Base-by-base conservation (phyloP, 116 monocot genomes). In the Phalaenopsis hybrid region DNA sequence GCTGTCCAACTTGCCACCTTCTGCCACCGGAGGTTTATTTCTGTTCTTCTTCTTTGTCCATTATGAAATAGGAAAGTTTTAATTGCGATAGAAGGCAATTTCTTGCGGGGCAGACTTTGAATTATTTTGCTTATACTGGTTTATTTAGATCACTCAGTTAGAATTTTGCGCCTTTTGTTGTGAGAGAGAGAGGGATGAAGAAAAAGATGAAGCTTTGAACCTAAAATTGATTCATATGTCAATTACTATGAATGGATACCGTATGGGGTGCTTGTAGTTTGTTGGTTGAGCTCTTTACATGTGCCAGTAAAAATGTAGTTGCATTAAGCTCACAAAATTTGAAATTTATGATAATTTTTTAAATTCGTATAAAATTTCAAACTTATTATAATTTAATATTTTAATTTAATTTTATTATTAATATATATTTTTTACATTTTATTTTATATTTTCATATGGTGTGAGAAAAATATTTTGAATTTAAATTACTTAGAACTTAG, bases 1-100 rank as follows among this genome's bases (percentile, higher is more conserved):
- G 16, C 80, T 89, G 78, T 81, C 82, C 34, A 84, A 33, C 49
- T 9, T 85, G 21, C 48, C 80, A 12, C 67, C 78, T 9, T 80
- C 82, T 43, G 44, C 45, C 0, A 51, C 72, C 31, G 31, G 17
- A 0, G 84, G 90, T 87, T 52, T 73, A 79, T 4, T 78, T 52
- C 52, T 68, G 41, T 68, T 41, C 23, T 51, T n/a, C n/a, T n/a
- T 50, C 72, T 72, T 72, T 50, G 51, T 50, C 49, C 13, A 51
- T 77, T 77, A 6, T 51, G 25, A 23, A 77, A 23, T 13, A 44
- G 49, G 25, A 15, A 72, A 41, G 37, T 72, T 72, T 41, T 37
- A 72, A n/a, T 72, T 37, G 6, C 37, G 23, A 72, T 41, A 72
- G 28, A 28, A 37, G 15, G 15, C 41, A 72, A 12, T 72, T 72